Base-by-base conservation (phyloP, 2,329 filamentous ascomycete species). In the Sodiomyces alkalinus region DNA sequence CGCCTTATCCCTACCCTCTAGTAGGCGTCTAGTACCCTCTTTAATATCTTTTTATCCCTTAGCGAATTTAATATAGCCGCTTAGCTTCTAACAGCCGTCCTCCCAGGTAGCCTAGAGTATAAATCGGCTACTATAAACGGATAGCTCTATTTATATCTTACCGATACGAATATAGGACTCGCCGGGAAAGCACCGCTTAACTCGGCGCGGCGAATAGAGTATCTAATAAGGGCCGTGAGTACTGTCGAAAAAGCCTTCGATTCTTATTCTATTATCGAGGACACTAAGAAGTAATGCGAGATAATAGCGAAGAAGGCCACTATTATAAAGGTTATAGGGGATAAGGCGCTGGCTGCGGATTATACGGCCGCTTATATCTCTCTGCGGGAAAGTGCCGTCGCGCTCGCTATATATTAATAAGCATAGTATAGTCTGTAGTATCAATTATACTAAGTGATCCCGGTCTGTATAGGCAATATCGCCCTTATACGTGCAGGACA, bases 281-380 rank as follows among this genome's bases (percentile, higher is more conserved):
- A 80, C 45, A 54, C 74, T 10, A 54, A 59, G n/a, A 73, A 72
- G 30, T 76, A 81, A 51, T 76, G 80, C 43, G 78, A 85, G 50
- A 74, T 80, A 60, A 67, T 86, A 55, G 76, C 78, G 13, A 90
- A 90, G 60, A 86, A 82, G 52, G 77, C 80, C 3, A 74, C 74
- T 28, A 66, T 92, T 28, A 79, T 81, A 60, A 73, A 75, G 48
- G 56, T 77, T 26, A 62, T 68, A 6, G 80, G 76, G 1, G 77
- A 85, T 40, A 49, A 61, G 38, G 60, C 58, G 12, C 41, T 74
- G 36, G 72, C 75, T 1, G 76, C 77, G 40, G 71, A 78, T 36
- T 76, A 66, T 40, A 74, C 75, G 2, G 69, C 71, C 3, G 67
- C 64, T 37, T 81, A 79, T 46, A 47, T 77, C 22, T 64, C 67